A percentile compares a stretch with the other conserved stretches of the same genome.
phyloP scores from a whole-genome alignment of 73 alveolate species.

The Symbiodinium natans region DNA sequence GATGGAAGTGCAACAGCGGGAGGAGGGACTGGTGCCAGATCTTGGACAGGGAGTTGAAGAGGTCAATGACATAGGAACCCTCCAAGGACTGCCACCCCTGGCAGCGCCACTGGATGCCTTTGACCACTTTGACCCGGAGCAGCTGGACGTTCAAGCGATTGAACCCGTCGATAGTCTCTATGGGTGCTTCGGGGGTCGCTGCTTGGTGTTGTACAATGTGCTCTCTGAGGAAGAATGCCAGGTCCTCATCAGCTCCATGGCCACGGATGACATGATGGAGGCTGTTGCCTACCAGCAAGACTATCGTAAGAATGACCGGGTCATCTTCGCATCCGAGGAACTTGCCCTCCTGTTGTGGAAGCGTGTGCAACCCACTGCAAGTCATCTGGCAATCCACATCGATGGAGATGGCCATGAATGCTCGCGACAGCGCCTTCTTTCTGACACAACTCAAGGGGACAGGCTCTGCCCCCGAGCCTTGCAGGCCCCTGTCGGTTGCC shows the following conservation, averaged over 20 bases:
- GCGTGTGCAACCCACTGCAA: conserved; percentile 5
- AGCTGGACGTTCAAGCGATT: not conserved
- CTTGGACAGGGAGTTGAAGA: not conserved
- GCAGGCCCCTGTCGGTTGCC: not conserved
- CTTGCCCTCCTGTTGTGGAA: not conserved
- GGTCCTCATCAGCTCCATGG: not conserved
- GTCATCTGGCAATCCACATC: not conserved
- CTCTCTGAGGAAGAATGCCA: conserved; percentile 6
- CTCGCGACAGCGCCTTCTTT: not conserved
- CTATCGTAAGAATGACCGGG: conserved; percentile 18
- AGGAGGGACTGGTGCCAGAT: not conserved
- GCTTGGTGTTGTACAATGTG: conserved; percentile 32
- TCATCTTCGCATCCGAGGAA: not conserved
- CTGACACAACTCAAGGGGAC: not conserved
- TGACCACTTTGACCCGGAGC: not conserved
- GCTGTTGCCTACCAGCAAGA: not conserved
- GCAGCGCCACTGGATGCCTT: not conserved
- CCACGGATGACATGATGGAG: not conserved
- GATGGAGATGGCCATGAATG: conserved; percentile 9
- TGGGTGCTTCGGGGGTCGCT: conserved; percentile 41
- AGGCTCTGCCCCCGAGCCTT: not conserved
- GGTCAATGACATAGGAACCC: not conserved
- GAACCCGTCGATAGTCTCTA: conserved; percentile 12
- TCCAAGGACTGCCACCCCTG: conserved; percentile 8
- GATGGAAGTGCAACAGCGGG: not conserved